Base-by-base conservation (phyloP, 345 rosid genomes). In the Citrus unshiu region DNA sequence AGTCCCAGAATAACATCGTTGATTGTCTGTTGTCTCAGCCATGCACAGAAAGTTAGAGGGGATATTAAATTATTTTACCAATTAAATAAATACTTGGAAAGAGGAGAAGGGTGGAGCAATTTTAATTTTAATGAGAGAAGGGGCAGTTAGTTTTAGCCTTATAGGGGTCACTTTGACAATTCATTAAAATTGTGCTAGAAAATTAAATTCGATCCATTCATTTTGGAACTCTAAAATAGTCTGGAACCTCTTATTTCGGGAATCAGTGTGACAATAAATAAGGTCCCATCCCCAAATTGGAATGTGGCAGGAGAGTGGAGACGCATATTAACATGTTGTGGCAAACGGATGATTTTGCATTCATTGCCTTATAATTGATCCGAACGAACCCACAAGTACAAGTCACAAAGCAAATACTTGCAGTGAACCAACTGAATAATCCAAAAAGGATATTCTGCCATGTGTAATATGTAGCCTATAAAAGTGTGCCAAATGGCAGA, bases 1-100 rank as follows among this genome's bases (percentile, higher is more conserved):
- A 88, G 81, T 66, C 95, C 98, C 60, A 90, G 66, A 27, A 91
- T 71, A 59, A 94, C 94, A 73, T 94, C 97, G 5, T 91, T 92
- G 40, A 92, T 73, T n/a, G 98, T 94, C 98, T 94, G 73, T 13
- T 71, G 51, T 60, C 32, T 32, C 54, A 34, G 13, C 34, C 22
- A 70, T 29, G 39, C 60, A 60, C 54, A 49, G 13, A 56, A 51
- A 13, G 60, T 61, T 12, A n/a, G 6, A 37, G 14, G 32, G 8
- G 22, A 54, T 54, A 54, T 54, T 46, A 1, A 70, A 54, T 8
- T 14, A 25, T 73, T 79, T 39, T n/a, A 9, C 9, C 43, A 30
- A 22, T 24, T 4, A 54, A 25, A 19, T 21, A 22, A 25, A 19
- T 7, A 7, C 12, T 21, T 14, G 22, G 34, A 29, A 59, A 49